These are phyloP conservation scores for Elaeis oleifera DNA, from an alignment of 202 grass and related monocot species.

Conservation along the genomic window DNA sequence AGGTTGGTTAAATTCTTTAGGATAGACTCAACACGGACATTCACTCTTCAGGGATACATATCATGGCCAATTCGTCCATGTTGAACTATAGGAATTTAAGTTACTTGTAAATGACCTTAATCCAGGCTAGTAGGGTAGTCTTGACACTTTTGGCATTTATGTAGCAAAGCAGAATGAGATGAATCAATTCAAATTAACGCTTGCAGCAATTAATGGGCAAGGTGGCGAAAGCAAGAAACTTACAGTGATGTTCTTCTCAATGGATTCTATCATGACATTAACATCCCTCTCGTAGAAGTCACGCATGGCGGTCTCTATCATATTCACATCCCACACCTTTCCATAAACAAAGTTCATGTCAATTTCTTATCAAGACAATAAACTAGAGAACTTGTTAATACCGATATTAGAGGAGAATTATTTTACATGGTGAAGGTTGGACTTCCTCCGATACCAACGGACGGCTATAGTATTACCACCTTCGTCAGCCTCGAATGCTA, in stretches of 20 bases:
- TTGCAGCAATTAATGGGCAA: too few species aligned
- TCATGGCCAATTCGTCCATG: too few species aligned
- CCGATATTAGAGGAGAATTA: conserved; percentile 5
- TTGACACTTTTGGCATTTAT: too few species aligned
- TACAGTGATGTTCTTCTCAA: conserved; percentile 60
- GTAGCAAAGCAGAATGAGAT: too few species aligned
- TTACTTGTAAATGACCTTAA: too few species aligned
- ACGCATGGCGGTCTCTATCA: conserved; percentile 63
- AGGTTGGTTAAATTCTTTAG: too few species aligned
- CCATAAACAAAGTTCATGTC: conserved; percentile 1
- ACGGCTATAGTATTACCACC: conserved; percentile 26
- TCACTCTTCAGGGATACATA: too few species aligned
- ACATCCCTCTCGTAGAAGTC: conserved; percentile 59
- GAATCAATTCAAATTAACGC: too few species aligned
- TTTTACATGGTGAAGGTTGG: conserved; percentile 65
- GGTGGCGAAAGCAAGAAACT: conserved; percentile 18
- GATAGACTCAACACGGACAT: too few species aligned
- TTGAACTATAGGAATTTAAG: too few species aligned
- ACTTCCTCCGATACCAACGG: conserved; percentile 76
- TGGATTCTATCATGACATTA: conserved; percentile 56
- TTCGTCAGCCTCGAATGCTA: too few species aligned
- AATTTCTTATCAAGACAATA: neutral
- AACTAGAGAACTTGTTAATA: neutral
- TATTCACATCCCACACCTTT: conserved; percentile 79
- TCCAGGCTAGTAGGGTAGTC: too few species aligned